Evolutionary conservation across 163 green algal genomes (phyloP).

Genomic region (Smithsoniella earleae): DNA sequence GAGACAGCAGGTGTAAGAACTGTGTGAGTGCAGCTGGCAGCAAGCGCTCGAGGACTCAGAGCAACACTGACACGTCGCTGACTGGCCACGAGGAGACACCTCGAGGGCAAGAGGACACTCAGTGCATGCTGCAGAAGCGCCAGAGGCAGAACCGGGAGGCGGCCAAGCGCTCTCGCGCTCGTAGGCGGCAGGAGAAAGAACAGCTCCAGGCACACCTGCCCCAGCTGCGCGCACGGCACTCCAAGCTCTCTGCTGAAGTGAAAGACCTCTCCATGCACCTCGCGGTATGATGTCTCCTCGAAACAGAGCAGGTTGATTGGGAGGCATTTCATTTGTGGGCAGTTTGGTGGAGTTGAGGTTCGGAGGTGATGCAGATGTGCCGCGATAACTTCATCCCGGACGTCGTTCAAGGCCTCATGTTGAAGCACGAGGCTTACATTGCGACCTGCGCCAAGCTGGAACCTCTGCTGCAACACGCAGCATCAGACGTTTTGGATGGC

Average conservation of each 20-base stretch:
- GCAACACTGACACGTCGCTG: no score
- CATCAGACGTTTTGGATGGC: slow-evolving; percentile 15
- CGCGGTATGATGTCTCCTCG: not conserved
- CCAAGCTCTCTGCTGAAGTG: not conserved
- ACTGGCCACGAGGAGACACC: no score
- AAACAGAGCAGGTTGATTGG: not conserved
- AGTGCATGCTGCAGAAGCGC: slow-evolving; percentile 18
- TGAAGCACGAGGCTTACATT: no score
- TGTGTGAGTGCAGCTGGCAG: no score
- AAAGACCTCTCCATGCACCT: slow-evolving; percentile 11
- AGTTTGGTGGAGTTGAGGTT: no score
- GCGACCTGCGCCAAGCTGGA: no score
- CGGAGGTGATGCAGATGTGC: no score
- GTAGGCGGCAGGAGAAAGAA: slow-evolving; percentile 7
- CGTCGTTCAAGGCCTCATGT: no score
- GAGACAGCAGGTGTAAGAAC: no score
- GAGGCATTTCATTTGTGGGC: not conserved
- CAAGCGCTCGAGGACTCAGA: no score
- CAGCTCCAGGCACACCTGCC: slow-evolving; percentile 5
- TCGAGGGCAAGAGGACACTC: not conserved
- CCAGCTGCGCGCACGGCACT: slow-evolving; percentile 13
- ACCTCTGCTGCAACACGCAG: slow-evolving; percentile 19
- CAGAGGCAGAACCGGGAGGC: slow-evolving; percentile 29
- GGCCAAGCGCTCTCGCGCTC: not conserved
- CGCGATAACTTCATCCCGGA: no score